Conservation (phyloP, 345 rosid genomes). For the Isatis tinctoria region DNA sequence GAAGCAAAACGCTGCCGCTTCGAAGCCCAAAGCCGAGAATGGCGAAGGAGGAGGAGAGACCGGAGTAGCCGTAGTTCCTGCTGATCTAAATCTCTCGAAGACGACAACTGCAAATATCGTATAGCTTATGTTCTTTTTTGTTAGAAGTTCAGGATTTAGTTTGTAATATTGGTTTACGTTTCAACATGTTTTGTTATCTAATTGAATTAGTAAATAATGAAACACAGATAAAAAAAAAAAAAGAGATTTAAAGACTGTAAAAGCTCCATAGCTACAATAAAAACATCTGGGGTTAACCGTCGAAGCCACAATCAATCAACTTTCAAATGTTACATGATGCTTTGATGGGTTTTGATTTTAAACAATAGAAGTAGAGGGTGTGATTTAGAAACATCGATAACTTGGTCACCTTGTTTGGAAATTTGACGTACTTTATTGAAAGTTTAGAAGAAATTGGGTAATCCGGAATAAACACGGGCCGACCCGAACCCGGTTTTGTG, state of each 20-base stretch:
- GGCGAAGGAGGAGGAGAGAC: slow-evolving; percentile 28
- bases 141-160: not conserved
- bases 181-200: not conserved
- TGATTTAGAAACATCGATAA: no score
- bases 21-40: slow-evolving; percentile 39
- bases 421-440: not conserved
- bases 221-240: not conserved
- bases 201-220: slow-evolving; percentile 13
- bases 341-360: not conserved
- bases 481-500: slow-evolving; percentile 14
- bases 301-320: not conserved
- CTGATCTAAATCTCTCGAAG: slow-evolving; percentile 21
- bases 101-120: slow-evolving; percentile 29
- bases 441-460: not conserved
- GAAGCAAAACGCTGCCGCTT: slow-evolving; percentile 29
- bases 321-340: not conserved
- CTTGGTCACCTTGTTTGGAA: not conserved
- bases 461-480: not conserved
- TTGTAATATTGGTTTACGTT: not conserved
- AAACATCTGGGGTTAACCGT: not conserved
- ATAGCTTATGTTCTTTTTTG: not conserved
- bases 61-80: slow-evolving; percentile 1
- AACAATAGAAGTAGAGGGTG: not conserved
- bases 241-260: not conserved
- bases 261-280: not conserved